Conservation (phyloP, 1,284 basidiomycete species). For the Ceratobasidium sp. region DNA sequence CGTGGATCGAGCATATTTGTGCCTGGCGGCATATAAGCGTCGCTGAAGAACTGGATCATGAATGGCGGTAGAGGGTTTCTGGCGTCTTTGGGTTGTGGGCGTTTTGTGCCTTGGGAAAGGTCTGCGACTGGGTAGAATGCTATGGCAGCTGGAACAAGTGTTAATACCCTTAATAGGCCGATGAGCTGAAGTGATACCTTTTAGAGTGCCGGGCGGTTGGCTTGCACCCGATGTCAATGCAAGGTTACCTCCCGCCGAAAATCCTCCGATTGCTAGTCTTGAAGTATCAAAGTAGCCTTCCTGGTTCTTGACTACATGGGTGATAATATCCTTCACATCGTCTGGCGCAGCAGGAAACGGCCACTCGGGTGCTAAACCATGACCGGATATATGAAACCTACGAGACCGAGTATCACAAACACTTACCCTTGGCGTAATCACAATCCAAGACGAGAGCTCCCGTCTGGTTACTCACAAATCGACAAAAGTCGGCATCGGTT, state of each 20-base stretch:
- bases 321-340: constrained; percentile 15
- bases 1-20: constrained; percentile 21
- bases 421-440: constrained; percentile 34
- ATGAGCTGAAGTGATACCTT: neutral
- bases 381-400: neutral
- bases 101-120: constrained; percentile 1
- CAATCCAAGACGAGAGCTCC: constrained; percentile 32
- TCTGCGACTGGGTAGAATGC: constrained; percentile 18
- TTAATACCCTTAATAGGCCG: neutral
- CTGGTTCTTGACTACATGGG: constrained; percentile 11
- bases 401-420: no score
- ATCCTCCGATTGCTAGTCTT: constrained; percentile 35
- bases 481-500: constrained; percentile 41
- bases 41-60: neutral
- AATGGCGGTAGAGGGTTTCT: neutral
- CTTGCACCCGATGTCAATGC: constrained; percentile 5
- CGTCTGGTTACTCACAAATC: constrained; percentile 1
- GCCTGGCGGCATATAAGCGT: constrained; percentile 3
- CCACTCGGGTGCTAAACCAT: constrained; percentile 8
- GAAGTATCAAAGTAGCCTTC: constrained; percentile 36
- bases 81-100: neutral
- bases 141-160: neutral
- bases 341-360: constrained; percentile 26
- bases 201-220: constrained; percentile 9
- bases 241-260: constrained; percentile 31